Percentiles rank a stretch among this genome's conserved stretches.
These are phyloP conservation scores for Tuber melanosporum DNA, from an alignment of 495 filamentous ascomycete species.

Conservation along the genomic window DNA sequence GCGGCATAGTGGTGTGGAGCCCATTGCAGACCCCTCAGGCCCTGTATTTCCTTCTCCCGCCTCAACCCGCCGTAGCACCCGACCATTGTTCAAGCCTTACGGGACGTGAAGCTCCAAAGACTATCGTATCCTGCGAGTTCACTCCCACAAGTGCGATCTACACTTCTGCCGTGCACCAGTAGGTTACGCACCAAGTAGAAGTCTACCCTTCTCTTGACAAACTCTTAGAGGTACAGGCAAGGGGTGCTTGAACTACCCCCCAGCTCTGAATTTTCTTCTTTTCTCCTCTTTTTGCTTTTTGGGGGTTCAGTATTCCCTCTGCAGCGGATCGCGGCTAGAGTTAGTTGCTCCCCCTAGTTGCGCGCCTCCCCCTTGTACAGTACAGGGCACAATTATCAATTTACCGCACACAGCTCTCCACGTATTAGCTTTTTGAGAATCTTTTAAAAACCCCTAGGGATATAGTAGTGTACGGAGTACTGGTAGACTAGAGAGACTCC, in stretches of 20 bases:
- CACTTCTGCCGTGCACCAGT: not conserved
- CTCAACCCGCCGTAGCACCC: not conserved
- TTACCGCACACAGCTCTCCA: not conserved
- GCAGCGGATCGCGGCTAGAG: not conserved
- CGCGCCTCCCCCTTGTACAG: not conserved
- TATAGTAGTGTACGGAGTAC: not conserved
- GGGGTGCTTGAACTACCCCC: not conserved
- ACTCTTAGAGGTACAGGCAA: not conserved
- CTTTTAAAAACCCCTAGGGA: not conserved
- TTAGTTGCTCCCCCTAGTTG: not conserved
- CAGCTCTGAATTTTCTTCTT: not conserved
- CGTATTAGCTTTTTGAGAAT: not conserved
- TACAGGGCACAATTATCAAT: not conserved
- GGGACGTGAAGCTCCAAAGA: not conserved
- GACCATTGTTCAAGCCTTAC: not conserved
- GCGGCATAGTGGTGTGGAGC: not conserved
- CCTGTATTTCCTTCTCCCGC: not conserved
- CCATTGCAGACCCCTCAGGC: not conserved
- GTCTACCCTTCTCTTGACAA: not conserved
- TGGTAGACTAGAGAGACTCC: not conserved
- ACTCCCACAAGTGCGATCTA: not conserved
- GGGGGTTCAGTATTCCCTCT: not conserved
- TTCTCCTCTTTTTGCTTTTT: not conserved
- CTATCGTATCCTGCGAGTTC: not conserved
- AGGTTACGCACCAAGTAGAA: not conserved